These are phyloP conservation scores for Penicillium odoratum DNA, from an alignment of 495 filamentous ascomycete genomes.

Conservation along the genomic window DNA sequence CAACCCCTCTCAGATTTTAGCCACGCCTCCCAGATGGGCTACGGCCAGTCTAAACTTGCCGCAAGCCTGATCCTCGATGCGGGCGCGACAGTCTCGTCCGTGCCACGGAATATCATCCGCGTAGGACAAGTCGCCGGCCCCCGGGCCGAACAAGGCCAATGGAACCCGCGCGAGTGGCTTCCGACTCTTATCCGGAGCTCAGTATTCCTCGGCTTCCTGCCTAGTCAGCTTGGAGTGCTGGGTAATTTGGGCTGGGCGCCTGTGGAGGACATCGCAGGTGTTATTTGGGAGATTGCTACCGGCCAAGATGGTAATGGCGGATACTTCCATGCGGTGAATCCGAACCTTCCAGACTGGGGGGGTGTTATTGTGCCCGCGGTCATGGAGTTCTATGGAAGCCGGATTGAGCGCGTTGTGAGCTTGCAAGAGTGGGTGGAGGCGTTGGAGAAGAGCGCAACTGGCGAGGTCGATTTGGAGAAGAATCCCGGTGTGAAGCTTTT, in stretches of 20 bases:
- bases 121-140: conserved; percentile 62
- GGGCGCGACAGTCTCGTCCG: background rate
- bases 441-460: conserved; percentile 9
- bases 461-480: conserved; percentile 14
- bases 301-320: conserved; percentile 1
- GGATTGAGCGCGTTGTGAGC: conserved; percentile 14
- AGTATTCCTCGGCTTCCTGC: conserved; percentile 5
- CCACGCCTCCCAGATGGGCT: conserved; percentile 41
- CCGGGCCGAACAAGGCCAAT: conserved; percentile 23
- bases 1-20: conserved; percentile 41
- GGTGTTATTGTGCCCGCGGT: conserved; percentile 9
- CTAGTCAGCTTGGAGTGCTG: conserved; percentile 5
- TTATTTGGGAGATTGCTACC: conserved; percentile 15
- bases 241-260: conserved; percentile 16
- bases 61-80: conserved; percentile 9
- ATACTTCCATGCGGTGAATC: conserved; percentile 24
- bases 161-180: conserved; percentile 40
- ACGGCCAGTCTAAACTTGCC: conserved; percentile 52
- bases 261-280: conserved; percentile 19
- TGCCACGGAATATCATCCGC: conserved; percentile 49
- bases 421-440: conserved; percentile 20
- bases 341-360: conserved; percentile 9
- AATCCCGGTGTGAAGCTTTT: conserved; percentile 28
- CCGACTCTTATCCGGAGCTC: conserved; percentile 16
- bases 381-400: conserved; percentile 15